These are phyloP conservation scores for Penicillium antarcticum DNA, from an alignment of 495 filamentous ascomycete species.

Conservation along the genomic window DNA sequence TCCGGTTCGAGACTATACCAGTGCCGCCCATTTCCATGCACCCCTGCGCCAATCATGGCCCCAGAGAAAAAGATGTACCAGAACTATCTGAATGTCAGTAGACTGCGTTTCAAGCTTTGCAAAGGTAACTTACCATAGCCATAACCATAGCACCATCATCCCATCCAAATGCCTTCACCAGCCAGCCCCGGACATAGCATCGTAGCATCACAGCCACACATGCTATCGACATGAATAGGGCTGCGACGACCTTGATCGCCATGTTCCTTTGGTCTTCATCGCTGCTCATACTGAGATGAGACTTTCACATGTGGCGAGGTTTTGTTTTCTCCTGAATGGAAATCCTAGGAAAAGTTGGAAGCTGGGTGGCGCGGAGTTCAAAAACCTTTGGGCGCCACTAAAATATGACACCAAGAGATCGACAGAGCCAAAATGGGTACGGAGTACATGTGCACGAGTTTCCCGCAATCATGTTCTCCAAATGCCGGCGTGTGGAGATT, in stretches of 20 bases:
- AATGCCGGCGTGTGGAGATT: no score
- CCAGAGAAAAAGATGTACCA: conserved; percentile 17
- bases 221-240: conserved; percentile 5
- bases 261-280: conserved; percentile 3
- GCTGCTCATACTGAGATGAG: conserved; percentile 1
- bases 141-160: conserved; percentile 15
- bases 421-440: no score
- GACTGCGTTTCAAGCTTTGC: background rate
- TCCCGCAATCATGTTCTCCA: no score
- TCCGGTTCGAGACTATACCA: conserved; percentile 1
- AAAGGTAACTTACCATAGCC: conserved; percentile 2
- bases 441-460: no score
- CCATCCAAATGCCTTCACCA: conserved; percentile 18
- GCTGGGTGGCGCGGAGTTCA: no score
- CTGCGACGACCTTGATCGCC: conserved; percentile 5
- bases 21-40: conserved; percentile 18
- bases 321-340: no score
- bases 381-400: no score
- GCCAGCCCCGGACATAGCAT: conserved; percentile 12
- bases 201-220: conserved; percentile 5
- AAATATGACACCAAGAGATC: no score
- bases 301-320: background rate
- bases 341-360: no score
- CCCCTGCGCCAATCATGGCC: conserved; percentile 15
- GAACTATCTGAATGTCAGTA: conserved; percentile 1